Percentiles rank a stretch among this genome's conserved stretches.
Conservation (phyloP, 202 grass and related monocot species). For the Dendrocalamus latiflorus region DNA sequence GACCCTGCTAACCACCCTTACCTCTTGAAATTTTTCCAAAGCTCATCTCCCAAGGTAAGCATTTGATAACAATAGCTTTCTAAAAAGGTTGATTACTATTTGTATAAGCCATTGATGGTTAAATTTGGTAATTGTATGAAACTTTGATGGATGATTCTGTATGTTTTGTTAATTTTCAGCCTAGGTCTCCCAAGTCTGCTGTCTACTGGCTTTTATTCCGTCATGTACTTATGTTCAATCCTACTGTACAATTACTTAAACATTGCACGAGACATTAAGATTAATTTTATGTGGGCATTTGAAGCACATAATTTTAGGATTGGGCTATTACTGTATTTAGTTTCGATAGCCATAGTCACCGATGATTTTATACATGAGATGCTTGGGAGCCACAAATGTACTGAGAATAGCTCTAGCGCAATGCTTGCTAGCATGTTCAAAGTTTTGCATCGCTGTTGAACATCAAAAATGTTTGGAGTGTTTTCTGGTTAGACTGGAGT, state of each 20-base stretch:
- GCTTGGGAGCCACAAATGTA: neutral
- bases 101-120: neutral
- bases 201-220: neutral
- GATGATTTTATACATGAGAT: neutral
- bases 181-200: neutral
- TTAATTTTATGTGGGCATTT: neutral
- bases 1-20: constrained; percentile 73
- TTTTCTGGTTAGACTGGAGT: neutral
- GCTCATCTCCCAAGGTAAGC: constrained; percentile 55
- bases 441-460: neutral
- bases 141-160: neutral
- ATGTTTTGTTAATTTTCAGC: neutral
- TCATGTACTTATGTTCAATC: neutral
- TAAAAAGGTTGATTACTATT: neutral
- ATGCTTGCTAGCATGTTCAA: neutral
- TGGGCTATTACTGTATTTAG: neutral
- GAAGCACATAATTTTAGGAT: neutral
- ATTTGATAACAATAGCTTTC: neutral
- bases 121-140: neutral
- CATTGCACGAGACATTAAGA: neutral
- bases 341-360: neutral
- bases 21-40: constrained; percentile 78
- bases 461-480: neutral
- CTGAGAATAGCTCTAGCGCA: neutral
- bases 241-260: neutral